Evolutionary conservation across 805 yeast genomes (phyloP), one percentile per base, ranked within the genome.

Genomic region (Ogataea glucozyma): DNA sequence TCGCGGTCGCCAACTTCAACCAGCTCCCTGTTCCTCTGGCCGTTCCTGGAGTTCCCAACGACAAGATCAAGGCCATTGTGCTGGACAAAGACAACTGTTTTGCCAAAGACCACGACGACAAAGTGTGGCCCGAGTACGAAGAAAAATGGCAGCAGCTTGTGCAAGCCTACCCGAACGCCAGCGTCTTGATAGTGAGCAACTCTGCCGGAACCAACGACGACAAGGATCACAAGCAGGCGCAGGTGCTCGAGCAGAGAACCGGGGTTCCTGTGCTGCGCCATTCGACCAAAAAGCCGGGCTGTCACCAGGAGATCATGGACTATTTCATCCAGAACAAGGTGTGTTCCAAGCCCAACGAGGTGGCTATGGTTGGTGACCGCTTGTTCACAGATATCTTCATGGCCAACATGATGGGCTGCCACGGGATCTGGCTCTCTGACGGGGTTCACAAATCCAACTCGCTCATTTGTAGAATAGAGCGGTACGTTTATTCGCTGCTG

Each of bases 41-140:
- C 1, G 26, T 54, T 13, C 58, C 58, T 2, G 54, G 55, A 7
- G 51, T 49, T 2, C 45, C 53, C 8, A 36, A 43, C 14, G 47
- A 46, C n/a, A 53, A 54, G 4, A 84, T 87, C 44, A 83, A 79
- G 56, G 95, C 89, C 0, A 74, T 90, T 1, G 91, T 93, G 0
- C 69, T 93, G 19, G 99, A 93, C 59, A 93, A 93, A 61, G 99
- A 93, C 65, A 93, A 93, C 62, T 91, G 98, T 58, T 86, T 93
- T 61, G 95, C 99, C 4, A 75, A 77, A 45, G 90, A 90, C 26
- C 85, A 87, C 42, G 85, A 81, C 46, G 85, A 83, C 46, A 75
- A 78, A 45, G 85, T 91, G 1, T 89, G 88, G 86, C 88, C 86
- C 0, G 85, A 68, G 2, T 90, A 89, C 49, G 51, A 57, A 53